Conservation (phyloP, 192 early-diverging fungal species). For the Linnemannia schmuckeri region DNA sequence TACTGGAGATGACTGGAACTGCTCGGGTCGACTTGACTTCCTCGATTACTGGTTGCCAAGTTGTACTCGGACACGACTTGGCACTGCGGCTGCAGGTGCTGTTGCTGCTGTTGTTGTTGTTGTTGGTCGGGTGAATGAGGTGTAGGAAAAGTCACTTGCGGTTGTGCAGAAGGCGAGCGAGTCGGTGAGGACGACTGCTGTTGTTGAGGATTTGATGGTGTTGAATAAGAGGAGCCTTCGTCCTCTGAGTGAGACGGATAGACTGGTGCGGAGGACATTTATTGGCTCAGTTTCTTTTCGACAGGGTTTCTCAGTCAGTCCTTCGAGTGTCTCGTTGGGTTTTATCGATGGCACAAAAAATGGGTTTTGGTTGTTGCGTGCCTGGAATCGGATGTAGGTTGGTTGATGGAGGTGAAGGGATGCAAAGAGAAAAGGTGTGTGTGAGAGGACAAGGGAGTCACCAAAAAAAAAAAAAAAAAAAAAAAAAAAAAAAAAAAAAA, state of each 20-base stretch:
- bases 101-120: constrained; percentile 8
- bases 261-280: background rate
- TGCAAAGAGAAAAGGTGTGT: too few relatives aligned
- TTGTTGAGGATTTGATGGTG: background rate
- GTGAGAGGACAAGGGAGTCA: too few relatives aligned
- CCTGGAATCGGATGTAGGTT: too few relatives aligned
- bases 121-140: background rate
- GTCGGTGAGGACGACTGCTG: background rate
- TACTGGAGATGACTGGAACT: background rate
- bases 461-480: too few relatives aligned
- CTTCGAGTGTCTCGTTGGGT: too few relatives aligned
- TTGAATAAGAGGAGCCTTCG: too few relatives aligned
- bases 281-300: background rate
- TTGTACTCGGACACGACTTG: background rate
- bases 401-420: too few relatives aligned
- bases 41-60: background rate
- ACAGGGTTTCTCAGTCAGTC: background rate
- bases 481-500: too few relatives aligned
- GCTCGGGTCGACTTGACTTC: background rate
- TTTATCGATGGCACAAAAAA: background rate
- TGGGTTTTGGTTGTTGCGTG: too few relatives aligned
- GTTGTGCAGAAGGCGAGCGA: background rate
- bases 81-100: background rate
- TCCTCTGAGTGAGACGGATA: constrained; percentile 2
- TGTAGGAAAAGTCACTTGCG: background rate